Percentiles rank a stretch among this genome's conserved stretches.
These are phyloP conservation scores for Viola odorata DNA, from an alignment of 345 rosid genomes.

Conservation along the genomic window DNA sequence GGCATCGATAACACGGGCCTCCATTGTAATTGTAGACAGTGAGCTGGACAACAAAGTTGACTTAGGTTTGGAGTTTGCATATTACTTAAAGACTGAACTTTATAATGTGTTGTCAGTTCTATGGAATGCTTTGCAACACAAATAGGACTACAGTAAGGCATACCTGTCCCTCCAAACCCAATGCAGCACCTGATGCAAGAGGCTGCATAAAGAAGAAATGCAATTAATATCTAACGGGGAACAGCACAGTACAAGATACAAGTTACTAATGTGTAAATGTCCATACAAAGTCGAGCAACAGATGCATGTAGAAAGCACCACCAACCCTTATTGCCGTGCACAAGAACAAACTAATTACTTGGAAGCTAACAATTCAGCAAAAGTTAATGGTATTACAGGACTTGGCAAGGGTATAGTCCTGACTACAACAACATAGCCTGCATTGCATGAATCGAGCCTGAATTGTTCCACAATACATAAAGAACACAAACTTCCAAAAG, in stretches of 20 bases:
- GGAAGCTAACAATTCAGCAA: no score
- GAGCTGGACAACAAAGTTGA: conserved; percentile 32
- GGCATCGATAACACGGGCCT: conserved; percentile 85
- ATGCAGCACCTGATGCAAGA: conserved; percentile 95
- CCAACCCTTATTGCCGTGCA: no score
- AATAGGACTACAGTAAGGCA: background rate
- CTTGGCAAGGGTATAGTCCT: no score
- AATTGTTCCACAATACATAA: background rate
- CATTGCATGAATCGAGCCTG: background rate
- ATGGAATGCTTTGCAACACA: background rate
- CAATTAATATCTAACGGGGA: conserved; percentile 6
- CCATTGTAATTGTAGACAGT: conserved; percentile 69
- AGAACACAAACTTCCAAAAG: no score
- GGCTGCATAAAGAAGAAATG: conserved; percentile 48
- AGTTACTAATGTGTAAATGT: no score
- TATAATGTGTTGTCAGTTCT: no score
- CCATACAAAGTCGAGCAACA: no score
- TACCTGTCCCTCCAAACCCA: conserved; percentile 98
- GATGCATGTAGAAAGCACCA: no score
- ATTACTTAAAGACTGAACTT: no score
- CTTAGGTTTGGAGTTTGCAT: background rate
- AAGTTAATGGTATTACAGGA: no score
- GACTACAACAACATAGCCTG: background rate
- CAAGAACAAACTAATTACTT: no score
- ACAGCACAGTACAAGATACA: no score